These are phyloP conservation scores for Chlorokybus atmophyticus DNA, from an alignment of 139 green algal genomes.

Conservation along the genomic window DNA sequence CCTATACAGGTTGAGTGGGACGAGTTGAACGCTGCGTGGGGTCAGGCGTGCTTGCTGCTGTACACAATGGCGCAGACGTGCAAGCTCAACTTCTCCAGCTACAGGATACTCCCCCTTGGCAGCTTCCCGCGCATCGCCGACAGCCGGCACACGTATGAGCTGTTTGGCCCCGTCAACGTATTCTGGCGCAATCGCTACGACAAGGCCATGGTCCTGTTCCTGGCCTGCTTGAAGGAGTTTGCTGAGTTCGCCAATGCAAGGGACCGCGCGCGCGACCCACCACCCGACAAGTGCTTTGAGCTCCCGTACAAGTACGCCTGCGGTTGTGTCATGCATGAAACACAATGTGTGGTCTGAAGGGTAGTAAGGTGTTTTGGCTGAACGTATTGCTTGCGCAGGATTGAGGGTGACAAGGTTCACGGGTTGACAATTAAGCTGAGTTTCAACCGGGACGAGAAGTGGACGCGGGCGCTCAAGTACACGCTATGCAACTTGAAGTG, in stretches of 20 bases:
- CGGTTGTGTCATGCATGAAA: too few species aligned
- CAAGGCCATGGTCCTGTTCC: conserved; percentile 57
- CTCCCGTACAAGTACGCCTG: conserved; percentile 48
- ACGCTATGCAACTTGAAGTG: conserved; percentile 24
- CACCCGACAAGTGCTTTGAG: conserved; percentile 41
- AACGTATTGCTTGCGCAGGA: conserved; percentile 25
- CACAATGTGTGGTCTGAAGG: too few species aligned
- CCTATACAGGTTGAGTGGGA: conserved; percentile 76
- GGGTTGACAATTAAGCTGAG: conserved; percentile 62
- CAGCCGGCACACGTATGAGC: conserved; percentile 48
- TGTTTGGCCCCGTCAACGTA: conserved; percentile 75
- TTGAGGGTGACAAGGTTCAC: conserved; percentile 75
- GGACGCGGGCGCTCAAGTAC: conserved; percentile 85
- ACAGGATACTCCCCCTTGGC: conserved; percentile 68
- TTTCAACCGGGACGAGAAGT: conserved; percentile 71
- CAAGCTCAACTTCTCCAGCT: conserved; percentile 33
- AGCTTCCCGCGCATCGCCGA: conserved; percentile 69
- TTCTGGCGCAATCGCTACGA: conserved; percentile 71
- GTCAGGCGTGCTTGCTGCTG: conserved; percentile 81
- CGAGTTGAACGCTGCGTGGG: conserved; percentile 94
- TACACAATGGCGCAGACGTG: conserved; percentile 73
- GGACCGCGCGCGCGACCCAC: conserved; percentile 27
- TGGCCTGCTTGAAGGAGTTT: conserved; percentile 77
- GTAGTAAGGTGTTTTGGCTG: too few species aligned
- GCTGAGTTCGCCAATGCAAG: conserved; percentile 41